Percentiles rank a stretch among this genome's conserved stretches.
Conservation (phyloP, 176 grass and related monocot genomes). For the Guadua angustifolia region DNA sequence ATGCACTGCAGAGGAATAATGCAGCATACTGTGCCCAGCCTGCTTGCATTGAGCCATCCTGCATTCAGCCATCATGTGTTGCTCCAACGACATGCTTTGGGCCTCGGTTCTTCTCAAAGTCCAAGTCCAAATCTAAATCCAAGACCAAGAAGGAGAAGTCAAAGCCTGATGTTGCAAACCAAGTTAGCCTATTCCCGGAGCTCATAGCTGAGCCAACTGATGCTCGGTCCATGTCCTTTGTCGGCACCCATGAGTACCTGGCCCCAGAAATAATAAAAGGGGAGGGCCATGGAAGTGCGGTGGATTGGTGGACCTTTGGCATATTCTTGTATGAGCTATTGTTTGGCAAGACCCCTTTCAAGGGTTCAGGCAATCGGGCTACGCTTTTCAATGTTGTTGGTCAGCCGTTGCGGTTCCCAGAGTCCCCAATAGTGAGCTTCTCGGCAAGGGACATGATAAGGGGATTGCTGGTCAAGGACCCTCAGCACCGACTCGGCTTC, state of each 20-base stretch:
- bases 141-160: conserved; percentile 68
- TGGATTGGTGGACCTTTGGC: conserved; percentile 93
- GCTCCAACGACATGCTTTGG: conserved; percentile 86
- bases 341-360: conserved; percentile 85
- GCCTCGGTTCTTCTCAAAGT: conserved; percentile 71
- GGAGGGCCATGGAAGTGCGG: conserved; percentile 79
- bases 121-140: conserved; percentile 64
- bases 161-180: conserved; percentile 61
- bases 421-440: conserved; percentile 69
- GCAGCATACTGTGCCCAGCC: conserved; percentile 79
- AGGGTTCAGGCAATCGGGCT: conserved; percentile 84
- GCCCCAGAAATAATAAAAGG: conserved; percentile 93
- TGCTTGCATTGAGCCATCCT: conserved; percentile 79
- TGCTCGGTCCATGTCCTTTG: conserved; percentile 91
- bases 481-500: conserved; percentile 69
- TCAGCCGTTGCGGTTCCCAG: conserved; percentile 74
- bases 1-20: conserved; percentile 69
- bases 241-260: conserved; percentile 93
- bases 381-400: conserved; percentile 86
- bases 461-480: conserved; percentile 79
- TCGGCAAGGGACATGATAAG: conserved; percentile 79
- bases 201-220: conserved; percentile 87
- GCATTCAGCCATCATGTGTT: conserved; percentile 83
- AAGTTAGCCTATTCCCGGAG: conserved; percentile 76
- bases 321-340: conserved; percentile 87